phyloP scores from a whole-genome alignment of 345 rosid species.

The Noccaea caerulescens region DNA sequence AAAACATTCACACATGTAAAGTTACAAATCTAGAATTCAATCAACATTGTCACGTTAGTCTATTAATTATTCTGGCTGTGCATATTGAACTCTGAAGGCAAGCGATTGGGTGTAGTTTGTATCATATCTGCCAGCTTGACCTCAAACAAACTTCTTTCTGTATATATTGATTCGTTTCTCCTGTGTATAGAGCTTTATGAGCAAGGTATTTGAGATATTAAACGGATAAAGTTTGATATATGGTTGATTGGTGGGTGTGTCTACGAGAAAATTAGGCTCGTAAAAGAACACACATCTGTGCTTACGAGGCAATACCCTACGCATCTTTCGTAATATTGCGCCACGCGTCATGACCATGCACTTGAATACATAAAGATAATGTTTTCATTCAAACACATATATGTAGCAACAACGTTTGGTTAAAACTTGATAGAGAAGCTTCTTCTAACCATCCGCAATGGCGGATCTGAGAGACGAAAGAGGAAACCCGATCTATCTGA shows the following conservation, averaged over 20 bases:
- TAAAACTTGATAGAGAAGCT: not conserved
- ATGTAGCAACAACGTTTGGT: slow-evolving; percentile 5
- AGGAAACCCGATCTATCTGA: slow-evolving; percentile 55
- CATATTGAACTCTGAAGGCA: slow-evolving; percentile 11
- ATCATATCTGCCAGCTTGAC: not conserved
- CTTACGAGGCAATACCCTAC: slow-evolving; percentile 18
- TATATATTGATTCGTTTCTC: slow-evolving; percentile 18
- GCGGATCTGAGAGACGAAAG: slow-evolving; percentile 62
- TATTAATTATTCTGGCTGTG: slow-evolving; percentile 23
- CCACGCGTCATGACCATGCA: slow-evolving; percentile 33
- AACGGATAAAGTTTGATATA: too few relatives aligned
- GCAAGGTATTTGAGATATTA: too few relatives aligned
- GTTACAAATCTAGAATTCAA: slow-evolving; percentile 32
- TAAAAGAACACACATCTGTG: slow-evolving; percentile 27
- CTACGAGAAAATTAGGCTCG: not conserved
- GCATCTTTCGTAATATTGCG: not conserved
- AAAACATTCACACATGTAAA: slow-evolving; percentile 40
- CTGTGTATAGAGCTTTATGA: too few relatives aligned
- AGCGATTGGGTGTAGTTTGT: slow-evolving; percentile 12
- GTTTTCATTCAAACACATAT: slow-evolving; percentile 13
- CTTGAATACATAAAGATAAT: not conserved
- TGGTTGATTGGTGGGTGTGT: too few relatives aligned
- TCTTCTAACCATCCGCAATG: slow-evolving; percentile 40
- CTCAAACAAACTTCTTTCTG: slow-evolving; percentile 6
- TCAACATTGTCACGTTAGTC: slow-evolving; percentile 3